Evolutionary conservation across 2,329 filamentous ascomycete species (phyloP).

Genomic region (Ceratocystis eucalypticola): DNA sequence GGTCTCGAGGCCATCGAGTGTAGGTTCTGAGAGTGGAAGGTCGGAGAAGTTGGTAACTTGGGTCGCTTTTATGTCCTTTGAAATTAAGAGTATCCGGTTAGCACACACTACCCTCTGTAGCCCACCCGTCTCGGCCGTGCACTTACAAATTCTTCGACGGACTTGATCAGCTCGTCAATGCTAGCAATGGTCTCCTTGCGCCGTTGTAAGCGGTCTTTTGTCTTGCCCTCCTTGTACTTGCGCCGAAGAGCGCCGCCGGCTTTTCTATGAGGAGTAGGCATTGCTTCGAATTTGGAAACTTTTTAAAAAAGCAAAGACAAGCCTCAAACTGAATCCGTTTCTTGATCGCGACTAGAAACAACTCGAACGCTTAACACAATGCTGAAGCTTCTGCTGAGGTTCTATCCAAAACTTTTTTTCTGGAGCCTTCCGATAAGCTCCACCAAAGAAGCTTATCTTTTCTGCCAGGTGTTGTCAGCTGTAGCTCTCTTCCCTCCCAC

Average conservation of each 20-base stretch:
- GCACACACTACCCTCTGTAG: background rate
- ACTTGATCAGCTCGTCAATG: slow-evolving; percentile 29
- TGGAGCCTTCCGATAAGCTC: slow-evolving; percentile 17
- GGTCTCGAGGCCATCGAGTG: slow-evolving; percentile 62
- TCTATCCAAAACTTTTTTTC: slow-evolving; percentile 17
- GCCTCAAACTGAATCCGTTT: background rate
- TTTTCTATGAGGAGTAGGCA: slow-evolving; percentile 16
- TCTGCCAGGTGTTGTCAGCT: background rate
- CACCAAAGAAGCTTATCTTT: slow-evolving; percentile 13
- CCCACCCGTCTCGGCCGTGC: background rate
- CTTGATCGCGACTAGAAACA: background rate
- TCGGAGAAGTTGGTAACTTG: slow-evolving; percentile 60
- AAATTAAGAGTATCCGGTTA: background rate
- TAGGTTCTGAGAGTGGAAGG: slow-evolving; percentile 73
- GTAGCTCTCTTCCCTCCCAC: background rate
- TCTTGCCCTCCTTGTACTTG: slow-evolving; percentile 19
- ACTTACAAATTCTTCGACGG: slow-evolving; percentile 31
- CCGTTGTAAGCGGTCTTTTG: slow-evolving; percentile 21
- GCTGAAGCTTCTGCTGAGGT: background rate
- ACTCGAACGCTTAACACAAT: background rate
- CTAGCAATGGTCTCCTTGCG: slow-evolving; percentile 32
- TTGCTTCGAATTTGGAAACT: background rate
- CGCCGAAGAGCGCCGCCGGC: slow-evolving; percentile 10
- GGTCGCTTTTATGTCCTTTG: slow-evolving; percentile 45
- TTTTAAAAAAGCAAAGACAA: background rate